A percentile compares a stretch with the other conserved stretches of the same genome.
Conservation (phyloP, 345 rosid genomes). For the Anacardium occidentale region DNA sequence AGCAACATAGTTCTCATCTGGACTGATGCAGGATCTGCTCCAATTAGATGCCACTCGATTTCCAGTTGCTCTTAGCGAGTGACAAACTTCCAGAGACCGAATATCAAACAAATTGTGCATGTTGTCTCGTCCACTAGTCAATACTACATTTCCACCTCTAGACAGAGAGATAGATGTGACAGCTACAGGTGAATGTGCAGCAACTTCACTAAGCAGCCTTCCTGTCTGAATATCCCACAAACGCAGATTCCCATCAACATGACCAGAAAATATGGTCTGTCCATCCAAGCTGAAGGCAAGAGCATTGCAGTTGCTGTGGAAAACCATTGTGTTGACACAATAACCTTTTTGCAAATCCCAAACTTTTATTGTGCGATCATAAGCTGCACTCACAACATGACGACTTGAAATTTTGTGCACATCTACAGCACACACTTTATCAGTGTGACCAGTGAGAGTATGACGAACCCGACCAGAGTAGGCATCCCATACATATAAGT, state of each 20-base stretch:
- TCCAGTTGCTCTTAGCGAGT: slow-evolving; percentile 71
- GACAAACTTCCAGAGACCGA: slow-evolving; percentile 80
- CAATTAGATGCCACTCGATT: slow-evolving; percentile 88
- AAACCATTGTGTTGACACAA: slow-evolving; percentile 87
- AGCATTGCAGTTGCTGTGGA: slow-evolving; percentile 88
- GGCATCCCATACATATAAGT: slow-evolving; percentile 89
- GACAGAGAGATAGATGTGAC: slow-evolving; percentile 73
- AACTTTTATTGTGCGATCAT: slow-evolving; percentile 88
- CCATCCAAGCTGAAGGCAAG: slow-evolving; percentile 81
- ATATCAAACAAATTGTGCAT: slow-evolving; percentile 83
- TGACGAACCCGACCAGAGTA: slow-evolving; percentile 77
- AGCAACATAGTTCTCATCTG: slow-evolving; percentile 76
- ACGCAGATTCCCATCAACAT: slow-evolving; percentile 92
- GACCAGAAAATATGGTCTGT: slow-evolving; percentile 90
- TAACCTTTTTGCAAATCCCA: slow-evolving; percentile 98
- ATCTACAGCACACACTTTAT: slow-evolving; percentile 94
- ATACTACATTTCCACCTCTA: slow-evolving; percentile 61
- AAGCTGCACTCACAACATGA: slow-evolving; percentile 83
- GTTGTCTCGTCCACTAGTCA: slow-evolving; percentile 94
- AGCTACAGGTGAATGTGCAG: slow-evolving; percentile 83
- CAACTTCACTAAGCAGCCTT: slow-evolving; percentile 78
- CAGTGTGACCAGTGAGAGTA: slow-evolving; percentile 83
- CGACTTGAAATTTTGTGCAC: slow-evolving; percentile 86
- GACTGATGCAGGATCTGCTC: slow-evolving; percentile 96
- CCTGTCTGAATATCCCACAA: slow-evolving; percentile 92